Percentiles rank a stretch among this genome's conserved stretches.
Evolutionary conservation across 208 protist genomes (phyloP).

Genomic region (Acanthamoeba royreba): DNA sequence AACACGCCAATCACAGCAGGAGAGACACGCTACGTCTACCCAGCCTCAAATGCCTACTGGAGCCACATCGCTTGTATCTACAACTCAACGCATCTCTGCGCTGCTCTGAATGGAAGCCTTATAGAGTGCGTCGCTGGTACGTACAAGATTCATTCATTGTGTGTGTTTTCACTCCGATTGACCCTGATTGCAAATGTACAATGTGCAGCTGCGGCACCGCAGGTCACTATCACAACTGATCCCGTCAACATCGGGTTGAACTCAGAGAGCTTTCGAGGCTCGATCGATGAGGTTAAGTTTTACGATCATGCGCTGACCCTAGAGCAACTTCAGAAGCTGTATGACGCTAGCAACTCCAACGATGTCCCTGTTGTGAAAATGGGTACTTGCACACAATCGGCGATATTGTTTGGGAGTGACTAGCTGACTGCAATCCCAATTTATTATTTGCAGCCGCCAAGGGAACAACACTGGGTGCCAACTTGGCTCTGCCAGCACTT

Average conservation of each 20-base stretch:
- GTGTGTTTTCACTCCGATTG: neutral
- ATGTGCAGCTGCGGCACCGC: neutral
- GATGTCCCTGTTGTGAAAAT: neutral
- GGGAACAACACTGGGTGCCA: neutral
- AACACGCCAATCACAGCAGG: neutral
- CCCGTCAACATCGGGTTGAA: neutral
- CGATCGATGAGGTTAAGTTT: neutral
- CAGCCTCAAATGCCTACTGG: neutral
- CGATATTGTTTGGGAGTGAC: neutral
- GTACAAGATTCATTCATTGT: neutral
- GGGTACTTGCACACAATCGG: neutral
- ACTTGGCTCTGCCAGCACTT: neutral
- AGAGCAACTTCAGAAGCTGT: neutral
- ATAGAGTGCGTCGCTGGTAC: neutral
- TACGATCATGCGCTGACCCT: neutral
- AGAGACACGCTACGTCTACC: neutral
- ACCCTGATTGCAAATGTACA: neutral
- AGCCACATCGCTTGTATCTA: neutral
- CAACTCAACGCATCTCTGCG: neutral
- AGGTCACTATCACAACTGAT: neutral
- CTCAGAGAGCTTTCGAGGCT: neutral
- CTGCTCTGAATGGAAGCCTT: neutral
- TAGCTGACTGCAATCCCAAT: neutral
- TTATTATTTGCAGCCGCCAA: neutral
- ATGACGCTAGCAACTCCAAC: neutral